Conservation (phyloP, 208 protist species). For the Zelonia costaricensis region DNA sequence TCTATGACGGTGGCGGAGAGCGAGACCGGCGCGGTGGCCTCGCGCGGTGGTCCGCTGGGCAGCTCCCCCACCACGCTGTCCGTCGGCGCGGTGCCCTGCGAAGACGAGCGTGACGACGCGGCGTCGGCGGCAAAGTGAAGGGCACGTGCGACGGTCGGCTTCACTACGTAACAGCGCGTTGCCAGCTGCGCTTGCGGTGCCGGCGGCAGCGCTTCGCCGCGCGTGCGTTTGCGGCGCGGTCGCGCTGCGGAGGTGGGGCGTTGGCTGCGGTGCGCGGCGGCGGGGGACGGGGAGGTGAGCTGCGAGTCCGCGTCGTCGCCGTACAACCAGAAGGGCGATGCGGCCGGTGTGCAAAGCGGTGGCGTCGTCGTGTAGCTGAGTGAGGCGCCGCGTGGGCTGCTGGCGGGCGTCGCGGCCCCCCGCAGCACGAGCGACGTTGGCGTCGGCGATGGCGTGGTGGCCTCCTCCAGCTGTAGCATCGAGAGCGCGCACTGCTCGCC, state of each 20-base stretch:
- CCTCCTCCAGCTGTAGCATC: slow-evolving; percentile 31
- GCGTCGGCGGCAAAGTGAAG: not conserved
- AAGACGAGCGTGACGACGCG: slow-evolving; percentile 3
- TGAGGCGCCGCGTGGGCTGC: no score
- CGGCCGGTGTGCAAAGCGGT: not conserved
- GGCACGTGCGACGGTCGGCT: not conserved
- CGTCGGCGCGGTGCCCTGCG: not conserved
- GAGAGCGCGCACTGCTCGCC: slow-evolving; percentile 38
- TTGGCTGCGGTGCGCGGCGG: slow-evolving; percentile 15
- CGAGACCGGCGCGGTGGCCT: slow-evolving; percentile 3
- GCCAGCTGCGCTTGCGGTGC: slow-evolving; percentile 1
- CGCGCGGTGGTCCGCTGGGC: not conserved
- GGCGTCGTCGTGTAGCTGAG: no score
- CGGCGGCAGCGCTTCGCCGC: no score
- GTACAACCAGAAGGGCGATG: slow-evolving; percentile 23
- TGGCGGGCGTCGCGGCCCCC: no score
- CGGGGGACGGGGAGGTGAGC: slow-evolving; percentile 13
- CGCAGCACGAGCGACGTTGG: no score
- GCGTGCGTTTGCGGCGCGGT: not conserved
- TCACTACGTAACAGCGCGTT: not conserved
- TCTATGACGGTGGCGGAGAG: slow-evolving; percentile 48
- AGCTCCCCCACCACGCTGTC: not conserved
- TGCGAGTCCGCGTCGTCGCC: slow-evolving; percentile 10
- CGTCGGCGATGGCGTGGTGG: not conserved
- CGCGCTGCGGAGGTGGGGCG: slow-evolving; percentile 1